phyloP scores from a whole-genome alignment of 768 basidiomycete species.

The Xerocomellus intermedius region DNA sequence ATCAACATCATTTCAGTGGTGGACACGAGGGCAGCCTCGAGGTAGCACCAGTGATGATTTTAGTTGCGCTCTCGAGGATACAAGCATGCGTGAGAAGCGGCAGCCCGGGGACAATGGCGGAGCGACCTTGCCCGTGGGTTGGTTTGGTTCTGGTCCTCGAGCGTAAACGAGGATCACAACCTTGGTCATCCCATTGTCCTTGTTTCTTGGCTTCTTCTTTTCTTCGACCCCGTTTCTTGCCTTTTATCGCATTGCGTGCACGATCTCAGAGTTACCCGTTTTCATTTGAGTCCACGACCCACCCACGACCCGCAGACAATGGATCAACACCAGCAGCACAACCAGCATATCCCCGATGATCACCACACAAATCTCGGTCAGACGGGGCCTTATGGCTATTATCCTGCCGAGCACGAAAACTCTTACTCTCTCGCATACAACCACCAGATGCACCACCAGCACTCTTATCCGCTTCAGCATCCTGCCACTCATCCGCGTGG shows the following conservation, averaged over 20 bases:
- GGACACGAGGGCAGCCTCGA: slow-evolving; percentile 24
- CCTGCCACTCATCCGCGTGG: slow-evolving; percentile 69
- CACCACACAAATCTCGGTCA: slow-evolving; percentile 41
- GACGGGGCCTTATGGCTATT: slow-evolving; percentile 48
- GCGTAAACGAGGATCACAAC: slow-evolving; percentile 29
- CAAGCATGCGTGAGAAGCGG: slow-evolving; percentile 21
- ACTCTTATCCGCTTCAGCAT: slow-evolving; percentile 57
- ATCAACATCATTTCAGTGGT: slow-evolving; percentile 14
- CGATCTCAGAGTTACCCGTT: slow-evolving; percentile 33
- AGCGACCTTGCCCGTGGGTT: slow-evolving; percentile 10
- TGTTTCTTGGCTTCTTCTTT: slow-evolving; percentile 35
- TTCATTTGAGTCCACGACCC: slow-evolving; percentile 36
- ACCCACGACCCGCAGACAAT: slow-evolving; percentile 40
- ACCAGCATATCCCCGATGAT: slow-evolving; percentile 49
- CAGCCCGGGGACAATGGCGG: slow-evolving; percentile 10
- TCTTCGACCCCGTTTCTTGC: slow-evolving; percentile 35
- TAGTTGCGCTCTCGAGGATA: neutral
- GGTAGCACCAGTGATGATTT: slow-evolving; percentile 8
- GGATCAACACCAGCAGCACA: slow-evolving; percentile 42
- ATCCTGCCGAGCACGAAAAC: slow-evolving; percentile 53
- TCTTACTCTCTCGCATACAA: slow-evolving; percentile 53
- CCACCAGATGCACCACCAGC: slow-evolving; percentile 43
- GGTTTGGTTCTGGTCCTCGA: slow-evolving; percentile 29
- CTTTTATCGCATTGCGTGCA: slow-evolving; percentile 35
- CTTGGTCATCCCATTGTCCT: slow-evolving; percentile 26